These are phyloP conservation scores for Candida coquimbonensis DNA, from an alignment of 805 yeast species.

Conservation along the genomic window DNA sequence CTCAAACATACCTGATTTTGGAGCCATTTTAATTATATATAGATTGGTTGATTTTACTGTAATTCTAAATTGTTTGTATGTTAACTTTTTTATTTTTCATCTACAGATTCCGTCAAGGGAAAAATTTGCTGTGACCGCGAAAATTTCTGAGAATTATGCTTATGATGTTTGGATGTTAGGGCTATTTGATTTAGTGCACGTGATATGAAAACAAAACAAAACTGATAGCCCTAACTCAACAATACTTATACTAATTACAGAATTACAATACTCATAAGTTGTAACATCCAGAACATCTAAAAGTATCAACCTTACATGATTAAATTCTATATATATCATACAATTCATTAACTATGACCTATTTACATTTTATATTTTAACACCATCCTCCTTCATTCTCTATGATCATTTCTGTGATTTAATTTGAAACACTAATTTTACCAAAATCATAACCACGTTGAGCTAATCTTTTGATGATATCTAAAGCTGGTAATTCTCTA, in stretches of 20 bases:
- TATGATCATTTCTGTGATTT: not conserved
- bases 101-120: not conserved
- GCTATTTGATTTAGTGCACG: not conserved
- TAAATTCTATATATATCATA: constrained; percentile 1
- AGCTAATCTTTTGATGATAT: constrained; percentile 43
- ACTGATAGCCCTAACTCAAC: not conserved
- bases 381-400: not conserved
- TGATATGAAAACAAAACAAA: not conserved
- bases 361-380: constrained; percentile 1
- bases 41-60: constrained; percentile 3
- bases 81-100: constrained; percentile 5
- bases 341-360: constrained; percentile 9
- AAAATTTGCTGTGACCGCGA: constrained; percentile 1
- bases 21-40: constrained; percentile 34
- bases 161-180: constrained; percentile 1
- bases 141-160: not conserved
- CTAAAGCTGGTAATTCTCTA: constrained; percentile 38
- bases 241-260: too few relatives aligned
- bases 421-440: constrained; percentile 17
- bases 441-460: constrained; percentile 29
- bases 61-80: not conserved
- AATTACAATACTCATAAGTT: too few relatives aligned
- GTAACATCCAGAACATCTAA: too few relatives aligned
- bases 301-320: not conserved
- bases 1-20: constrained; percentile 46